Conservation (phyloP, 768 basidiomycete genomes). For the Mycena crocata region DNA sequence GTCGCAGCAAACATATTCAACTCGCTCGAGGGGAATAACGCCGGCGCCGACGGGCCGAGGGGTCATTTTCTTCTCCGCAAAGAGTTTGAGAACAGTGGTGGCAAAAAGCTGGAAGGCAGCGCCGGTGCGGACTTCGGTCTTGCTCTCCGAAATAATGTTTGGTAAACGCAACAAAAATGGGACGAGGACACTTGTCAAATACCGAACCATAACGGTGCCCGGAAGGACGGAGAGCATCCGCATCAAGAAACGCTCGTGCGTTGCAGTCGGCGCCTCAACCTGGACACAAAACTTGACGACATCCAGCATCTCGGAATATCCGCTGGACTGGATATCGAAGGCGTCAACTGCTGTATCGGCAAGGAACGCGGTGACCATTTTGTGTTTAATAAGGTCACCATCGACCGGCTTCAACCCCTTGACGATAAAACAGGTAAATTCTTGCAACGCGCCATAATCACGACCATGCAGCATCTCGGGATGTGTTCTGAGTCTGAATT, state of each 20-base stretch:
- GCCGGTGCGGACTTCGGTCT: background rate
- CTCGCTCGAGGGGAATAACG: background rate
- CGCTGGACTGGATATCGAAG: background rate
- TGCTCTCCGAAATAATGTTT: background rate
- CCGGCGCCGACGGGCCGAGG: background rate
- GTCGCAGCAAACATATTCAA: background rate
- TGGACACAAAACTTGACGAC: slow-evolving; percentile 19
- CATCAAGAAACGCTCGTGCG: background rate
- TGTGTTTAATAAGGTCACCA: background rate
- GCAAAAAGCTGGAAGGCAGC: background rate
- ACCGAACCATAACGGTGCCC: background rate
- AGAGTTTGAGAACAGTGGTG: background rate
- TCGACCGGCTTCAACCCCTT: background rate
- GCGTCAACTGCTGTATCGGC: background rate
- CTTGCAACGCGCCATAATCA: background rate
- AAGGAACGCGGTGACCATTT: background rate
- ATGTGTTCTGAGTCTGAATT: background rate
- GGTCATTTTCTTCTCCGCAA: background rate
- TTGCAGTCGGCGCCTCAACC: background rate
- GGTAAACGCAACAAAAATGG: slow-evolving; percentile 3
- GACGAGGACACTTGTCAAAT: background rate
- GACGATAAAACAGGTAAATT: slow-evolving; percentile 1
- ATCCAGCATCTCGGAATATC: background rate
- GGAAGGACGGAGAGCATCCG: background rate
- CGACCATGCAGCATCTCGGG: slow-evolving; percentile 11